Base-by-base conservation (phyloP, 2,329 filamentous ascomycete genomes). In the Didymosphaeria variabile region DNA sequence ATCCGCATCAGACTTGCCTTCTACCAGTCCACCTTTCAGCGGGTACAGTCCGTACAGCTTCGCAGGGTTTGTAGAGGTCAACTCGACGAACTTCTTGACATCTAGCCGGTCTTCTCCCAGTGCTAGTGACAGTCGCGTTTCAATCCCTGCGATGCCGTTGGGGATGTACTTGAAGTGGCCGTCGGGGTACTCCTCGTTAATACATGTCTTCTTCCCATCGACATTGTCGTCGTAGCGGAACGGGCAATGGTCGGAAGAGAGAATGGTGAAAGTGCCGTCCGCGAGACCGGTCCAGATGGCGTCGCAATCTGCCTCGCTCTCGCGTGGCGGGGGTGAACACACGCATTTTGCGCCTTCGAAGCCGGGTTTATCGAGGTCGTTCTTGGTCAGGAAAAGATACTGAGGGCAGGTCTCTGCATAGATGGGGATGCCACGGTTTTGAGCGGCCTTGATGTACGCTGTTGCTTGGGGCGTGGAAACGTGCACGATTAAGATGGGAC, bases 361-460 rank as follows among this genome's bases (percentile, higher is more conserved):
- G 5, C 82, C 82, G 0, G 81, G 81, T 34, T 78, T 77, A 57
- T 83, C 82, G 3, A 86, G 78, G 67, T 85, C 81, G 23, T 81
- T 78, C 21, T 83, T 79, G 1, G 83, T 85, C 5, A 87, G 78
- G 62, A 85, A 84, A 2, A 87, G 79, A 62, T 87, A 86, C 62
- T 87, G 84, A 1, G 85, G 85, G 64, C 84, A 87, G 0, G 84
- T 87, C 69, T 87, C 84, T 1, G 84, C 84, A 63, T 82, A 83
- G 42, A 86, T 74, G 2, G 85, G 84, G 40, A 84, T 76, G 0
- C 82, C 82, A 3, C 79, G 70, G 9, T 81, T 81, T 67, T 87
- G 84, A 0, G 84, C 84, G 40, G 74, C 67, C 51, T 81, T 79
- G 65, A 86, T 85, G 54, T 82, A 79, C 1, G 69, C 63, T 1